phyloP scores from a whole-genome alignment of 352 stramenopile species.

The Phytophthora melonis region DNA sequence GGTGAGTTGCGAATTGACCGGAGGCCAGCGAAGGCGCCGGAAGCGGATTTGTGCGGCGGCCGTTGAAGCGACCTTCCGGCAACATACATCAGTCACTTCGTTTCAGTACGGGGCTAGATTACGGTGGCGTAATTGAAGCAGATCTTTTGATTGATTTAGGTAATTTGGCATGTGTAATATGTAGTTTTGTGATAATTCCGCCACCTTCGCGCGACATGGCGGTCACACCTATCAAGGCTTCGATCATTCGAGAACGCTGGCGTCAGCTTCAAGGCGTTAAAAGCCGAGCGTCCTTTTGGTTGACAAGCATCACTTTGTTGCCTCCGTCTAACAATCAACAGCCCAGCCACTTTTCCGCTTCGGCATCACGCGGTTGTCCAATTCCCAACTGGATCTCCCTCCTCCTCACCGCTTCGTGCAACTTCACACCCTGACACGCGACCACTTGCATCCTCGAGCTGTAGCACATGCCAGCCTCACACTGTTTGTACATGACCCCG shows the following conservation, averaged over 20 bases:
- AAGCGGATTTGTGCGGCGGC: conserved; percentile 1
- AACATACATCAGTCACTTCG: neutral
- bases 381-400: conserved; percentile 32
- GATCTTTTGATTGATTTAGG: neutral
- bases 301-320: neutral
- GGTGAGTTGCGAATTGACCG: conserved; percentile 41
- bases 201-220: conserved; percentile 3
- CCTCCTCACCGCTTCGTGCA: conserved; percentile 26
- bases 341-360: conserved; percentile 39
- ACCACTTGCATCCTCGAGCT: conserved; percentile 32
- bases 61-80: conserved; percentile 29
- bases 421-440: conserved; percentile 18
- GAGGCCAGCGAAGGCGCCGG: conserved; percentile 1
- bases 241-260: conserved; percentile 11
- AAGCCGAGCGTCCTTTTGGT: neutral
- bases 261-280: conserved; percentile 20
- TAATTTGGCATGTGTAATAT: neutral
- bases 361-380: conserved; percentile 25
- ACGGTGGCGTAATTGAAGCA: neutral
- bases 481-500: conserved; percentile 35
- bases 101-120: neutral
- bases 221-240: neutral
- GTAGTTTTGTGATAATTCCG: neutral
- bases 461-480: conserved; percentile 26
- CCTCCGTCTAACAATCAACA: conserved; percentile 10